These are phyloP conservation scores for Tuctoria greenei DNA, from an alignment of 176 grass and related monocot genomes.

Conservation along the genomic window DNA sequence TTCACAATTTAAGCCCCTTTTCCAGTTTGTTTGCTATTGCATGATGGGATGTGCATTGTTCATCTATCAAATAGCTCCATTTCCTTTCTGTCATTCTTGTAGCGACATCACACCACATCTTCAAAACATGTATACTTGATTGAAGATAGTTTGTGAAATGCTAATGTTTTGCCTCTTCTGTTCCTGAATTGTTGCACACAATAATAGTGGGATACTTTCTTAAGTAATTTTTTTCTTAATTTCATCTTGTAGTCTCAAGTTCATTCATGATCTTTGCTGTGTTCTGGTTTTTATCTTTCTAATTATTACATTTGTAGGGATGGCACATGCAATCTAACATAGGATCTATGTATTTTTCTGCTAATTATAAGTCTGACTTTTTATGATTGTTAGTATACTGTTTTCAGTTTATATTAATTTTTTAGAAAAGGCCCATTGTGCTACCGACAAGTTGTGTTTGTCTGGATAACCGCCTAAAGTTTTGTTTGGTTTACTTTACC, in stretches of 20 bases:
- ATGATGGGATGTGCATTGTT: not conserved
- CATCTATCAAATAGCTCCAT: not conserved
- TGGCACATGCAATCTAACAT: not conserved
- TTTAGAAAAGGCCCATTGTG: not conserved
- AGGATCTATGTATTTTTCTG: not conserved
- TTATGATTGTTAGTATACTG: not conserved
- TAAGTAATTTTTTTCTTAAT: not conserved
- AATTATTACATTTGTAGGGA: conserved; percentile 17
- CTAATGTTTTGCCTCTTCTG: not conserved
- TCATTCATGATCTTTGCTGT: not conserved
- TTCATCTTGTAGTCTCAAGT: conserved; percentile 15
- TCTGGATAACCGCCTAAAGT: not conserved
- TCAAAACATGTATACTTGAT: not conserved
- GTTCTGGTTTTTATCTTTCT: not conserved
- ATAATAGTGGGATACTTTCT: conserved; percentile 1
- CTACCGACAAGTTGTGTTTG: not conserved
- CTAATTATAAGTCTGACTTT: conserved; percentile 11
- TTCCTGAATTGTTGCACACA: not conserved
- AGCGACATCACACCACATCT: not conserved
- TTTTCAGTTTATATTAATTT: not conserved
- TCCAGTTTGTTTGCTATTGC: not conserved
- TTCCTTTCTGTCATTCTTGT: not conserved
- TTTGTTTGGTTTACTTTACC: not conserved
- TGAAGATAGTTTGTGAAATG: not conserved
- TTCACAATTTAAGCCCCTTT: not conserved